Percentiles rank a stretch among this genome's conserved stretches.
phyloP scores from a whole-genome alignment of 108 stramenopile genomes.

The Skeletonema potamos region DNA sequence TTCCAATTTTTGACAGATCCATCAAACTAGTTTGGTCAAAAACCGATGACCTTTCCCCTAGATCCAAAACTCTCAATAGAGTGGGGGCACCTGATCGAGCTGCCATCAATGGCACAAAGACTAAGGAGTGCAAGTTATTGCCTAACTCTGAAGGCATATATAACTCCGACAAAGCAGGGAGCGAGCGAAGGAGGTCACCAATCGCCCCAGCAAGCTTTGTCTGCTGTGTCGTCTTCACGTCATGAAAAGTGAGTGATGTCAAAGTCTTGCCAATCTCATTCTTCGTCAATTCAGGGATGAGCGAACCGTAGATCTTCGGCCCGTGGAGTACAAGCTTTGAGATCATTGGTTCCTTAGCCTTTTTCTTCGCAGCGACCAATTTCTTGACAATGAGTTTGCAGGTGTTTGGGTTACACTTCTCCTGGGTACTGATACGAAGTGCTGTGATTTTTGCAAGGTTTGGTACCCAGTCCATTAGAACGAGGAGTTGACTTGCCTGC shows the following conservation, averaged over 20 bases:
- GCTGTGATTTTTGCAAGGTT: neutral
- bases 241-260: neutral
- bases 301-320: slow-evolving; percentile 1
- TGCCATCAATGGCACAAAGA: neutral
- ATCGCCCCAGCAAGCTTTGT: neutral
- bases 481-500: neutral
- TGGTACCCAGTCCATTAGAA: neutral
- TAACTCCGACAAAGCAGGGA: neutral
- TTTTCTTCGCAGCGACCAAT: slow-evolving; percentile 4
- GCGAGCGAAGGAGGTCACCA: neutral
- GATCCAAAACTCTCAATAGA: slow-evolving; percentile 2
- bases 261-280: slow-evolving; percentile 5
- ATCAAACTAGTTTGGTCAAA: neutral
- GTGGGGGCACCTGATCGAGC: neutral
- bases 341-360: neutral
- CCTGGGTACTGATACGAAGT: neutral
- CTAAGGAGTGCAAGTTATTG: neutral
- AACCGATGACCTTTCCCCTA: neutral
- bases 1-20: neutral
- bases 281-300: slow-evolving; percentile 1
- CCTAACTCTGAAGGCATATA: neutral
- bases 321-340: slow-evolving; percentile 4
- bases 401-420: neutral
- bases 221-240: neutral
- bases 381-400: slow-evolving; percentile 7